Evolutionary conservation across 108 stramenopile genomes (phyloP).

Genomic region (Nitzschia sp.): DNA sequence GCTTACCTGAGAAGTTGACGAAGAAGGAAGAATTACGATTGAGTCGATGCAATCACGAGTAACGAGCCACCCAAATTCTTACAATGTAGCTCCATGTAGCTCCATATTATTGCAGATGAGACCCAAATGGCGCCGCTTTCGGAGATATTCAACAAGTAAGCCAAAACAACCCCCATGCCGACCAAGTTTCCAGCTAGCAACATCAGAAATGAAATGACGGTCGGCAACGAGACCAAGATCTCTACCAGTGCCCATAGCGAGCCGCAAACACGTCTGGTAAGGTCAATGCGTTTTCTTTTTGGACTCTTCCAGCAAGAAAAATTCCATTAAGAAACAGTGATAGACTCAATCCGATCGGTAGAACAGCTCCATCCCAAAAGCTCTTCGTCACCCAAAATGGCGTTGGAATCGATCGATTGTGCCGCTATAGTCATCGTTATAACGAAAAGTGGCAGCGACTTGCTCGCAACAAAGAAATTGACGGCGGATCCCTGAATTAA

Average conservation of each 20-base stretch:
- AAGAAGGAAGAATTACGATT: too few relatives aligned
- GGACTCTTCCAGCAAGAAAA: slow-evolving; percentile 56
- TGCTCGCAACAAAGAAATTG: slow-evolving; percentile 81
- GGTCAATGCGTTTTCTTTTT: slow-evolving; percentile 60
- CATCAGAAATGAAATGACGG: slow-evolving; percentile 67
- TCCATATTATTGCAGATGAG: slow-evolving; percentile 14
- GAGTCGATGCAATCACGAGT: too few relatives aligned
- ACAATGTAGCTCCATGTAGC: too few relatives aligned
- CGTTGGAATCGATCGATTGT: slow-evolving; percentile 79
- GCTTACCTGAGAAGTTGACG: too few relatives aligned
- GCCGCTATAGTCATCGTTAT: slow-evolving; percentile 59
- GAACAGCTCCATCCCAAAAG: slow-evolving; percentile 73
- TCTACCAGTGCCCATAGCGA: slow-evolving; percentile 62
- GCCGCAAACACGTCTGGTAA: slow-evolving; percentile 72
- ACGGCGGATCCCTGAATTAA: slow-evolving; percentile 59
- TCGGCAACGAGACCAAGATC: slow-evolving; percentile 55
- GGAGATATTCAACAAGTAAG: slow-evolving; percentile 53
- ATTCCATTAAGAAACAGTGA: slow-evolving; percentile 69
- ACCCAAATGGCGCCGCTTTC: slow-evolving; percentile 51
- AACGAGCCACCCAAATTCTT: too few relatives aligned
- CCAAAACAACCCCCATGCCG: slow-evolving; percentile 66
- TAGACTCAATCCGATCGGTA: slow-evolving; percentile 75
- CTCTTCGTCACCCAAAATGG: slow-evolving; percentile 70
- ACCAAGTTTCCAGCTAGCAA: slow-evolving; percentile 79
- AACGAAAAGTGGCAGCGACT: slow-evolving; percentile 65